Percentiles rank a stretch among this genome's conserved stretches.
Conservation (phyloP, 768 basidiomycete species). For the Cyclocybe aegerita region DNA sequence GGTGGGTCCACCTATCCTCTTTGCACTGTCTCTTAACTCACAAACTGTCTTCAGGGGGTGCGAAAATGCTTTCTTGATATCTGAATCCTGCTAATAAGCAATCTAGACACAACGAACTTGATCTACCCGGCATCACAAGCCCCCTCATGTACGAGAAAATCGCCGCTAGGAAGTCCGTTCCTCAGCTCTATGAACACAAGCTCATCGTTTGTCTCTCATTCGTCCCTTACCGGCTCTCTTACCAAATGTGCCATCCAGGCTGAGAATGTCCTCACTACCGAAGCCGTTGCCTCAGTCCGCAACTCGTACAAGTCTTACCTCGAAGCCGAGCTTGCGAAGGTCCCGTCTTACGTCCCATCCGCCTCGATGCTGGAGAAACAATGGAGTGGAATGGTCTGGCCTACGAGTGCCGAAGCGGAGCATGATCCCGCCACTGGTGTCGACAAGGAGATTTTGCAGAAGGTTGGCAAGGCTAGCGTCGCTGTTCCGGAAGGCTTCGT, state of each 20-base stretch:
- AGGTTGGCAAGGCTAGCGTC: conserved; percentile 72
- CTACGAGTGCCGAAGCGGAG: conserved; percentile 51
- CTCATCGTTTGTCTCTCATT: conserved; percentile 54
- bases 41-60: conserved; percentile 35
- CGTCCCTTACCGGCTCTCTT: neutral
- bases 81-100: neutral
- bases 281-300: conserved; percentile 51
- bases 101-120: conserved; percentile 82
- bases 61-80: conserved; percentile 6
- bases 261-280: conserved; percentile 52
- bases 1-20: conserved; percentile 37
- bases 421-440: conserved; percentile 71
- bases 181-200: conserved; percentile 78
- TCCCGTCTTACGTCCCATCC: conserved; percentile 46
- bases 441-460: conserved; percentile 43
- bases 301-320: conserved; percentile 60
- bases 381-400: conserved; percentile 71
- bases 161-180: conserved; percentile 71
- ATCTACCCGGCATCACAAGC: conserved; percentile 83
- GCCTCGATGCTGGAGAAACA: conserved; percentile 61
- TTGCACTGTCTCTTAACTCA: neutral
- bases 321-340: conserved; percentile 55
- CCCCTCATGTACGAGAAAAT: conserved; percentile 93
- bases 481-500: conserved; percentile 61
- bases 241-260: conserved; percentile 27